These are phyloP conservation scores for Neurospora sp. DNA, from an alignment of 495 filamentous ascomycete genomes.

Conservation along the genomic window DNA sequence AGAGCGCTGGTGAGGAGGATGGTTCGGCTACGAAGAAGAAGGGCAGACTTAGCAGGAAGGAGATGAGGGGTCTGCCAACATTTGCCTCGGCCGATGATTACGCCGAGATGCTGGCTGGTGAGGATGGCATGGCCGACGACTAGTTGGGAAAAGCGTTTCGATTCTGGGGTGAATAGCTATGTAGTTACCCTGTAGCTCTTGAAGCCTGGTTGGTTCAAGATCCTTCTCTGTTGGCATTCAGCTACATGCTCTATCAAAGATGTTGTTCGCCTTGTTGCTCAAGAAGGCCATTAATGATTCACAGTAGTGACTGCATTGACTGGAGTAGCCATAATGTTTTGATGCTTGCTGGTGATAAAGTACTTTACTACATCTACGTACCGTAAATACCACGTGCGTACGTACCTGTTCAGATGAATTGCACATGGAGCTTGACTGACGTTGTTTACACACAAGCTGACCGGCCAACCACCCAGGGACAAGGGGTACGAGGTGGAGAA, in stretches of 20 bases:
- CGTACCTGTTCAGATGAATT: not conserved
- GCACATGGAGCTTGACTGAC: not conserved
- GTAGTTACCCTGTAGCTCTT: not conserved
- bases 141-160: not conserved
- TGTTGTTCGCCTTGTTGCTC: not conserved
- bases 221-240: not conserved
- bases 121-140: constrained; percentile 40
- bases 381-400: not conserved
- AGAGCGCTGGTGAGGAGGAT: constrained; percentile 19
- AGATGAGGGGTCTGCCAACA: constrained; percentile 77
- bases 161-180: not conserved
- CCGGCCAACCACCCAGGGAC: not conserved
- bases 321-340: not conserved
- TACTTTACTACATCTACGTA: not conserved
- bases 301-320: not conserved
- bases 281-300: not conserved
- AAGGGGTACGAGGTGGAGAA: not conserved
- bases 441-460: not conserved
- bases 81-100: constrained; percentile 94
- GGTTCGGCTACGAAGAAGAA: constrained; percentile 25
- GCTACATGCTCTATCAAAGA: not conserved
- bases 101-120: constrained; percentile 69
- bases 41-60: constrained; percentile 59
- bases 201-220: not conserved
- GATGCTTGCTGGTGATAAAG: not conserved